Evolutionary conservation across 345 rosid species (phyloP).

Genomic region (Microthlaspi erraticum): DNA sequence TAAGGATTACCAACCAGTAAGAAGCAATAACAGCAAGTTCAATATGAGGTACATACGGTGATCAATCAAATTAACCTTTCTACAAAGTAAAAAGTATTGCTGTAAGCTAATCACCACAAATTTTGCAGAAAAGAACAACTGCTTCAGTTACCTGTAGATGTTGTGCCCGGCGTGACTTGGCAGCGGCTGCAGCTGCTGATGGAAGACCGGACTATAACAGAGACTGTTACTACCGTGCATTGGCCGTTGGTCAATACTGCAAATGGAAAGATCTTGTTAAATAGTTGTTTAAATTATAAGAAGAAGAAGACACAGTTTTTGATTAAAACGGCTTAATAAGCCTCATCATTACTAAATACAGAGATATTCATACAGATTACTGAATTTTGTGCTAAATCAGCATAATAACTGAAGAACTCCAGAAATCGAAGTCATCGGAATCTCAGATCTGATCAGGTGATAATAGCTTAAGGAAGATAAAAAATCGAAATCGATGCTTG

Average conservation of each 20-base stretch:
- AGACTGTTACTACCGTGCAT: constrained; percentile 89
- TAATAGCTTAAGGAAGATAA: no score
- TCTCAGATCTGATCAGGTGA: no score
- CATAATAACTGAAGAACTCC: no score
- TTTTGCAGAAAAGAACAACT: constrained; percentile 70
- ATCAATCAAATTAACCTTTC: background rate
- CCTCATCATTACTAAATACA: background rate
- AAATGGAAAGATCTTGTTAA: constrained; percentile 87
- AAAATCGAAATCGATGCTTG: no score
- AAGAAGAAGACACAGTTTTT: background rate
- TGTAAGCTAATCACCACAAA: background rate
- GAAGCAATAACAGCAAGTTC: constrained; percentile 59
- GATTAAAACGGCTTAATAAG: background rate
- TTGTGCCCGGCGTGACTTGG: constrained; percentile 70
- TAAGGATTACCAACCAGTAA: constrained; percentile 48
- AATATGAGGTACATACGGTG: constrained; percentile 60
- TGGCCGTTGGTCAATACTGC: constrained; percentile 99
- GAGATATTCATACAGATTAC: background rate
- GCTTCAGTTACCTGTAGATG: constrained; percentile 73
- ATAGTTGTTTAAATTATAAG: background rate
- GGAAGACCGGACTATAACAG: constrained; percentile 97
- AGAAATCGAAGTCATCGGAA: no score
- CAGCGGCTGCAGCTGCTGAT: constrained; percentile 94
- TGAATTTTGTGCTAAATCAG: no score
- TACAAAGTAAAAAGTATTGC: background rate